These are phyloP conservation scores for Favolaschia claudopus DNA, from an alignment of 768 basidiomycete genomes.

Conservation along the genomic window DNA sequence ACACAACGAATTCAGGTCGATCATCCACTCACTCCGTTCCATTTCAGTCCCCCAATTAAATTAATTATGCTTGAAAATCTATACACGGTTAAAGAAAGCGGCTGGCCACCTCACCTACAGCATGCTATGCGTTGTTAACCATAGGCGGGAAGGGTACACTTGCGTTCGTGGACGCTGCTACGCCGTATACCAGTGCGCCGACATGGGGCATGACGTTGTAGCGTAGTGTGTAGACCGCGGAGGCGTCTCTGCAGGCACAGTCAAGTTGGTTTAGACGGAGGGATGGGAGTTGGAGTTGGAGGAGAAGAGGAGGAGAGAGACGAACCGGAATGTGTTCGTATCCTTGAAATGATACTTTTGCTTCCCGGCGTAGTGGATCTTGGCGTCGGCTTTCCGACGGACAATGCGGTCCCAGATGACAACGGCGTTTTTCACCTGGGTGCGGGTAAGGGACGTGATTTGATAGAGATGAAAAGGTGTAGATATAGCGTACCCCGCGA, in stretches of 20 bases:
- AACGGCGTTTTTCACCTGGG: slow-evolving; percentile 74
- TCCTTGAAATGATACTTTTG: slow-evolving; percentile 89
- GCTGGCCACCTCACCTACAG: too few species aligned
- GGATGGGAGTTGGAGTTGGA: too few species aligned
- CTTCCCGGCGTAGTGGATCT: slow-evolving; percentile 67
- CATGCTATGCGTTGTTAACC: slow-evolving; percentile 11
- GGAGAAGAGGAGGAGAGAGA: too few species aligned
- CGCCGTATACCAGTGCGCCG: slow-evolving; percentile 79
- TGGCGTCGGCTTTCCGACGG: slow-evolving; percentile 75
- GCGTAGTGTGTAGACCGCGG: slow-evolving; percentile 77
- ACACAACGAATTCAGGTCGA: too few species aligned
- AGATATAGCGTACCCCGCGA: slow-evolving; percentile 64
- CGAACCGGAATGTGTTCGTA: too few species aligned
- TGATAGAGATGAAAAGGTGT: not conserved
- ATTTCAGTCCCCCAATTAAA: too few species aligned
- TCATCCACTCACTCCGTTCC: too few species aligned
- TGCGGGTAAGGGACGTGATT: too few species aligned
- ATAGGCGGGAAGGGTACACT: slow-evolving; percentile 32
- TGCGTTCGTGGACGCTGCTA: slow-evolving; percentile 57
- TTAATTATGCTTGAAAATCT: too few species aligned
- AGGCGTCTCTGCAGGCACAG: slow-evolving; percentile 58
- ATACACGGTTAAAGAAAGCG: too few species aligned
- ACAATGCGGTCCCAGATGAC: slow-evolving; percentile 94
- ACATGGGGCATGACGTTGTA: slow-evolving; percentile 95
- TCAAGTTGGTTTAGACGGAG: too few species aligned